Conservation (phyloP, 2,329 filamentous ascomycete species). For the Ophiostoma montium region DNA sequence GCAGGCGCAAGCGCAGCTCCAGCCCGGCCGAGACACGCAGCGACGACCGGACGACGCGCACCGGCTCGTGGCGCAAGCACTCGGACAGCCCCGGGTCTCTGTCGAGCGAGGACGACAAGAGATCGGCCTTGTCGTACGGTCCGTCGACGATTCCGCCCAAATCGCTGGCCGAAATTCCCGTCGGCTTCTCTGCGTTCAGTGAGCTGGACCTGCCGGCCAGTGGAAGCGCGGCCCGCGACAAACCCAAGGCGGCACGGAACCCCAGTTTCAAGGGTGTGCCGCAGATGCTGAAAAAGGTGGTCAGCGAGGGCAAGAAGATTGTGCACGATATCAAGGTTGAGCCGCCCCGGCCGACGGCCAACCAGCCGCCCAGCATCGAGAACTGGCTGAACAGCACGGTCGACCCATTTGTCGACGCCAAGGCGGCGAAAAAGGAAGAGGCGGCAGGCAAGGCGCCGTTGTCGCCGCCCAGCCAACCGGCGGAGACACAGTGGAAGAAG, state of each 20-base stretch:
- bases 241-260: conserved; percentile 36
- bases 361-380: conserved; percentile 50
- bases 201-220: conserved; percentile 43
- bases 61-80: conserved; percentile 18
- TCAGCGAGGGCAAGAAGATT: conserved; percentile 50
- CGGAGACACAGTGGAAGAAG: conserved; percentile 24
- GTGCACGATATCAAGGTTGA: conserved; percentile 43
- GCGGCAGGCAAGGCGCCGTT: conserved; percentile 15
- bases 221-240: conserved; percentile 27
- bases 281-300: conserved; percentile 50
- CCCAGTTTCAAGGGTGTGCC: conserved; percentile 46
- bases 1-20: conserved; percentile 16
- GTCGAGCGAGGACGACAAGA: conserved; percentile 5
- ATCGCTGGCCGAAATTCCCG: conserved; percentile 45
- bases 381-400: conserved; percentile 50
- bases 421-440: conserved; percentile 3
- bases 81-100: conserved; percentile 9
- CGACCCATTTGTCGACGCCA: conserved; percentile 43
- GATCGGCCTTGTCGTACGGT: conserved; percentile 24
- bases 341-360: conserved; percentile 34
- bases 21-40: conserved; percentile 21
- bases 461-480: conserved; percentile 16
- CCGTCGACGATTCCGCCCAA: conserved; percentile 32
- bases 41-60: conserved; percentile 14
- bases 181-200: conserved; percentile 53